Evolutionary conservation across 805 yeast species (phyloP).

Genomic region (Wickerhamiella nectarea): DNA sequence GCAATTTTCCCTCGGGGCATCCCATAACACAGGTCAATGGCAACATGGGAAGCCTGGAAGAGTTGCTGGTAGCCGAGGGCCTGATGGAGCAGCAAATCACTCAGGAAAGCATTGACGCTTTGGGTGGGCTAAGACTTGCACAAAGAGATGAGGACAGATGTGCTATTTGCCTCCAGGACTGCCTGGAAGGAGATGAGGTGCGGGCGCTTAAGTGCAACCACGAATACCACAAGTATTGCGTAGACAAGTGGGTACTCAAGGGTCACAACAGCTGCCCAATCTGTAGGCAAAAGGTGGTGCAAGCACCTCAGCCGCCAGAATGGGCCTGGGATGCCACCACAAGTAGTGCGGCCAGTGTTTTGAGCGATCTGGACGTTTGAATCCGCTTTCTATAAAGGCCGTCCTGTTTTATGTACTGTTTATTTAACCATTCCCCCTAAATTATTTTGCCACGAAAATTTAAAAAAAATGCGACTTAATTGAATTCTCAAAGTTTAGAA

Average conservation of each 20-base stretch:
- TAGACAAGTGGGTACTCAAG: constrained; percentile 43
- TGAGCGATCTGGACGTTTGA: too few relatives aligned
- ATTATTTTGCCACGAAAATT: too few relatives aligned
- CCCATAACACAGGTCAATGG: constrained; percentile 38
- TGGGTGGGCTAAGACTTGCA: constrained; percentile 26
- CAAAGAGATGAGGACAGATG: constrained; percentile 15
- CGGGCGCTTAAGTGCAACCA: constrained; percentile 39
- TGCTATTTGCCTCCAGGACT: constrained; percentile 38
- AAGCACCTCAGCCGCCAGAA: not conserved
- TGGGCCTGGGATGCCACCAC: not conserved
- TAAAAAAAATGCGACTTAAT: too few relatives aligned
- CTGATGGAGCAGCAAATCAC: constrained; percentile 36
- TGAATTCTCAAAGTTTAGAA: too few relatives aligned
- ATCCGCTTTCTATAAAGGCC: too few relatives aligned
- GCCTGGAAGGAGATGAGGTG: constrained; percentile 34
- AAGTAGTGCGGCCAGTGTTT: not conserved
- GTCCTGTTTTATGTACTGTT: too few relatives aligned
- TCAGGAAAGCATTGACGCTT: constrained; percentile 28
- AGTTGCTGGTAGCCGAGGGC: constrained; percentile 34
- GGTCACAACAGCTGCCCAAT: constrained; percentile 47
- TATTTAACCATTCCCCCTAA: too few relatives aligned
- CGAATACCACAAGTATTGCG: constrained; percentile 40
- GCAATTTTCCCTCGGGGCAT: constrained; percentile 35
- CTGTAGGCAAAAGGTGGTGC: constrained; percentile 37
- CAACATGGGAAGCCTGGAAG: constrained; percentile 40